Evolutionary conservation across 1,284 basidiomycete genomes (phyloP), one percentile per base, ranked within the genome.

Genomic region (Ceratobasidium sp.): DNA sequence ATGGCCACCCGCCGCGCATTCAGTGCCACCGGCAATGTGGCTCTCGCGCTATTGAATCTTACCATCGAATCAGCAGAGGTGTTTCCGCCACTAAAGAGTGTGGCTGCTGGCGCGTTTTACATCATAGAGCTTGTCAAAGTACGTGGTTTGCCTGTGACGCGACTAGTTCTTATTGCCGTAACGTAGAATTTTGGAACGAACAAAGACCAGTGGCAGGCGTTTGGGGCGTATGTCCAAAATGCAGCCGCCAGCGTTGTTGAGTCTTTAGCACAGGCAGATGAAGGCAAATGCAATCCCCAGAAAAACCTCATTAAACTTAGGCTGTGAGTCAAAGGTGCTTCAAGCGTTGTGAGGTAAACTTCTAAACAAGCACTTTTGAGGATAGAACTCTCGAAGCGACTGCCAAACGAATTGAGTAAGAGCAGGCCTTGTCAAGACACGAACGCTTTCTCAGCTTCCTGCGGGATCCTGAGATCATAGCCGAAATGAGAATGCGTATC

Each of bases 31-130:
- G 61, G 40, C 13, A 40, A n/a, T 10, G 61, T 44, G 15, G 61
- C 61, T 5, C 40, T 64, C 3, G 26, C 42, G 20, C 61, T 64
- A 7, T 40, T 64, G 4, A 3, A 40, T 3, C 20, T 44, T 1
- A 64, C 17, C 33, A 40, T 40, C 7, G 40, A n/a, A 3, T 64
- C 61, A 6, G 40, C 61, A 9, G 61, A 64, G 20, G 40, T n/a
- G 6, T 46, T 64, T 64, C 61, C 61, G 1, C 61, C 61, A 1
- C 61, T 64, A 15, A 42, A 64, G 13, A 64, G 52, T 57, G 44
- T 28, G 17, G 33, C 48, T 54, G 23, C 20, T n/a, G 26, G n/a
- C 48, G 46, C 78, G 48, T 17, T 59, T 9, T 10, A 59, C 56
- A 38, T 59, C 28, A 28, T 28, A 13, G 56, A 59, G 33, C 10